Conservation (phyloP, 1,284 basidiomycete species). For the Naganishia albida region DNA sequence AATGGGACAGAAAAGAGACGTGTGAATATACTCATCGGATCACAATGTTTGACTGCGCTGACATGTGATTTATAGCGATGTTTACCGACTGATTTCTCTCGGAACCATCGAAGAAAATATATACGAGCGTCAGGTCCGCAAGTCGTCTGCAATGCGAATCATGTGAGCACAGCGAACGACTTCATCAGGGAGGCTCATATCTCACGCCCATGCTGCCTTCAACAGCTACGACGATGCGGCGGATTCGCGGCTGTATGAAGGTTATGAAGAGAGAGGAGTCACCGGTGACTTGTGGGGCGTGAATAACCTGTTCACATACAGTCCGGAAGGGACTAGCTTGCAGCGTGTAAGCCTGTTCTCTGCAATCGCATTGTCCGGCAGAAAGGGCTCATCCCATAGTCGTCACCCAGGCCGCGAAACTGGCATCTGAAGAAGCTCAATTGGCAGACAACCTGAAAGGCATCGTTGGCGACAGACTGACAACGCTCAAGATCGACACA, state of each 20-base stretch:
- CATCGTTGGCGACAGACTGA: conserved; percentile 1
- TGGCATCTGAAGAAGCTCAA: conserved; percentile 17
- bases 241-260: conserved; percentile 48
- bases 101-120: conserved; percentile 58
- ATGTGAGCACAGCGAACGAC: conserved; percentile 26
- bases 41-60: neutral
- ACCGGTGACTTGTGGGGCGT: conserved; percentile 51
- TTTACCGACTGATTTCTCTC: conserved; percentile 58
- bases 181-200: neutral
- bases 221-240: conserved; percentile 48
- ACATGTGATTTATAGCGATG: conserved; percentile 42
- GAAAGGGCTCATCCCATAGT: neutral
- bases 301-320: conserved; percentile 52
- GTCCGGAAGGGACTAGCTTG: conserved; percentile 41
- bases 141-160: conserved; percentile 39
- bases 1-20: conserved; percentile 59
- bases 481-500: conserved; percentile 14
- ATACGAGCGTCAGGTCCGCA: conserved; percentile 55
- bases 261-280: conserved; percentile 41
- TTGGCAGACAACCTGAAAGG: neutral
- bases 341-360: conserved; percentile 24
- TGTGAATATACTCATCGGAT: conserved; percentile 48
- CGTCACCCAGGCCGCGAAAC: neutral
- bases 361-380: no score
- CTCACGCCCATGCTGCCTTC: neutral